A percentile compares a stretch with the other conserved stretches of the same genome.
phyloP scores from a whole-genome alignment of 2,329 filamentous ascomycete species.

The Fusarium aywerte region DNA sequence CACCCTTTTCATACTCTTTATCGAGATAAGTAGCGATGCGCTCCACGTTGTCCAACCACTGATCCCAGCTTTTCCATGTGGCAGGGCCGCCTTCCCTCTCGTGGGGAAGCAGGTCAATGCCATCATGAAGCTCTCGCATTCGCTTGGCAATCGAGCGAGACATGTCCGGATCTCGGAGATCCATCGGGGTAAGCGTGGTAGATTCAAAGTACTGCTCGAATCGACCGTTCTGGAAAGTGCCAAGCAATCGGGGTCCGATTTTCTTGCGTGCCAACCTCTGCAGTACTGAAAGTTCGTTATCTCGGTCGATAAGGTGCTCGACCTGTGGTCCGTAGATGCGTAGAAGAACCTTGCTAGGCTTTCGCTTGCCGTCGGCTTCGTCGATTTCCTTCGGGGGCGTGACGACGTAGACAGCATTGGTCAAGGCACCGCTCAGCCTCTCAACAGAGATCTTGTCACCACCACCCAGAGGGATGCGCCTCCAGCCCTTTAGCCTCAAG shows the following conservation, averaged over 20 bases:
- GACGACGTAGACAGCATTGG: constrained; percentile 96
- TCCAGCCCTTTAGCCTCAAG: constrained; percentile 89
- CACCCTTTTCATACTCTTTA: constrained; percentile 64
- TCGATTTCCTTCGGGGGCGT: constrained; percentile 76
- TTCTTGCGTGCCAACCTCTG: constrained; percentile 88
- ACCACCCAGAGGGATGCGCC: constrained; percentile 77
- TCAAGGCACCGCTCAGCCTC: constrained; percentile 88
- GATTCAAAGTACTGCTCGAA: constrained; percentile 97
- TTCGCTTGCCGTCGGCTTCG: constrained; percentile 55
- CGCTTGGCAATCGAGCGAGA: constrained; percentile 95
- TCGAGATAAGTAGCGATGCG: constrained; percentile 68
- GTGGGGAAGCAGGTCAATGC: constrained; percentile 82
- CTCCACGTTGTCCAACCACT: constrained; percentile 78
- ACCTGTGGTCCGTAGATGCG: constrained; percentile 95
- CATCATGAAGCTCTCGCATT: constrained; percentile 95
- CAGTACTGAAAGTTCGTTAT: constrained; percentile 88
- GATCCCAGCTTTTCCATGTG: constrained; percentile 95
- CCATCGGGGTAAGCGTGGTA: constrained; percentile 77
- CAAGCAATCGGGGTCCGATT: constrained; percentile 90
- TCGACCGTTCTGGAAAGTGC: constrained; percentile 92
- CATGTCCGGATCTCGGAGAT: constrained; percentile 83
- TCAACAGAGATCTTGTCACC: constrained; percentile 76
- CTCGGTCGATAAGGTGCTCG: constrained; percentile 93
- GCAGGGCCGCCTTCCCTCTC: constrained; percentile 83
- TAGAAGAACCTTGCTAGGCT: constrained; percentile 78